Base-by-base conservation (phyloP, 1,284 basidiomycete genomes). In the Tylopilus sp. region DNA sequence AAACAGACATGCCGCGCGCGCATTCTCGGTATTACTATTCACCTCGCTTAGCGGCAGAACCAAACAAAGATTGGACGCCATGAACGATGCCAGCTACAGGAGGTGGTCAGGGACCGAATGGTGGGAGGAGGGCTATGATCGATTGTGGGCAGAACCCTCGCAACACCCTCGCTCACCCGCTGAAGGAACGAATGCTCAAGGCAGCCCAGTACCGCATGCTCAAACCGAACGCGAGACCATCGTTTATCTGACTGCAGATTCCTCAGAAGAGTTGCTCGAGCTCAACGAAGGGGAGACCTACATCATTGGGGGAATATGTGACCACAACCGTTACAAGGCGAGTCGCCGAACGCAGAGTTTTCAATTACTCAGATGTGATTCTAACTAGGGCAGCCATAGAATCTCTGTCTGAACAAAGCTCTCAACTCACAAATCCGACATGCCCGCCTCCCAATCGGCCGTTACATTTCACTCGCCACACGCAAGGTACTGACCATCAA, bases 401-500 rank as follows among this genome's bases (percentile, higher is more conserved):
- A 86, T 63, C 74, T 99, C 18, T 99, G 97, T 67, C 76, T 90
- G 46, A 78, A 92, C 65, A 97, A 96, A 71, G 93, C 97, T 2
- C 75, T 79, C 36, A 72, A 74, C 41, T 77, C 87, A 10, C 82
- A 81, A 2, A 80, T 99, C 49, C 79, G 85, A 28, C 88, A 91
- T 34, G 97, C 95, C 8, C 86, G 92, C 39, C 79, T 99, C 41
- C 97, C 97, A 1, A 97, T 99, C 46, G 89, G 91, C 13, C 84
- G 84, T 52, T 95, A 91, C 67, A 75, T 97, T 40, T 75, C 85
- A 37, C 73, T 99, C 56, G 80, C 85, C 16, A 93, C 94, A 3
- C 84, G 97, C 49, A 98, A 97, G 64, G 93, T 99, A 23, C 75
- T 99, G 54, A 99, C 97, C 0, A 94, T 99, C 47, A 99, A 99